phyloP scores from a whole-genome alignment of 2,329 filamentous ascomycete species.

The Zasmidium angulare region DNA sequence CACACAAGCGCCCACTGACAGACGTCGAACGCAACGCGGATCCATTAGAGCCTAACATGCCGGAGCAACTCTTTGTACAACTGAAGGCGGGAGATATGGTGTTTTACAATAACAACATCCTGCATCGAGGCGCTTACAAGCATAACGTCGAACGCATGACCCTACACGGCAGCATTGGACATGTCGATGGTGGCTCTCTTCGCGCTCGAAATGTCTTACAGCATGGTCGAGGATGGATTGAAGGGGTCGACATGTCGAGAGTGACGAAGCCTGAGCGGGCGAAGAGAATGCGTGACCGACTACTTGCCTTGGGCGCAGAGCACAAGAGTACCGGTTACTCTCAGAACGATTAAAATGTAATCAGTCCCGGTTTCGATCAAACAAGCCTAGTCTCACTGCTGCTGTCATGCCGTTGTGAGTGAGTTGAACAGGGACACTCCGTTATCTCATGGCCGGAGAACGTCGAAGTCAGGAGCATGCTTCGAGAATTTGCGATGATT shows the following conservation, averaged over 20 bases:
- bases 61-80: constrained; percentile 64
- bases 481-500: no score
- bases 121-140: constrained; percentile 70
- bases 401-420: not conserved
- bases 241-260: constrained; percentile 8
- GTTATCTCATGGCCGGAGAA: no score
- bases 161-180: constrained; percentile 70
- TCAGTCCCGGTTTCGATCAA: not conserved
- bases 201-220: constrained; percentile 72
- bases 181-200: constrained; percentile 53
- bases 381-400: not conserved
- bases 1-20: constrained; percentile 70
- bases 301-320: constrained; percentile 8
- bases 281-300: constrained; percentile 13
- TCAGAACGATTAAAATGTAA: constrained; percentile 14
- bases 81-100: constrained; percentile 74
- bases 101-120: constrained; percentile 89
- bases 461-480: no score
- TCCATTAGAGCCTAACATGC: constrained; percentile 62
- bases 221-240: constrained; percentile 52
- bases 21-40: constrained; percentile 65
- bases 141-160: constrained; percentile 63
- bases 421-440: not conserved
- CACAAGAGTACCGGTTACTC: constrained; percentile 11
- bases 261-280: constrained; percentile 9